phyloP scores from a whole-genome alignment of 305 asterid species.

The Solanum chacoense region DNA sequence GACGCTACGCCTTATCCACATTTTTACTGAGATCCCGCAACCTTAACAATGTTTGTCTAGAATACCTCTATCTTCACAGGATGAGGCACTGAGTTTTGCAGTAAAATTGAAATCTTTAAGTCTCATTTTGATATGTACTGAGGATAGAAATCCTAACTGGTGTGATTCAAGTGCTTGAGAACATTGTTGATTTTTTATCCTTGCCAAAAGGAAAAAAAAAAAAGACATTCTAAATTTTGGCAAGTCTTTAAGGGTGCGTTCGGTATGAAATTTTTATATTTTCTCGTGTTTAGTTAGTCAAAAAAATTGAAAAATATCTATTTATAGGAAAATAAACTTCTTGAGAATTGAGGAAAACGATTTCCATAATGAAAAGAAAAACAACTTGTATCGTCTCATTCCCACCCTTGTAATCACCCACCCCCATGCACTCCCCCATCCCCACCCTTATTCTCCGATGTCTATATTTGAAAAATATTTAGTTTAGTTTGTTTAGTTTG shows the following conservation, averaged over 20 bases:
- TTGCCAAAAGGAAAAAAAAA: not conserved
- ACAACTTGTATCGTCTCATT: not conserved
- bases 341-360: not conserved
- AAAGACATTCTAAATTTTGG: not conserved
- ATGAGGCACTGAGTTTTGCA: not conserved
- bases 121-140: not conserved
- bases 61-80: not conserved
- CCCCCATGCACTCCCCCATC: not conserved
- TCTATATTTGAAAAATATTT: not conserved
- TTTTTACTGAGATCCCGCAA: not conserved
- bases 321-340: not conserved
- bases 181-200: not conserved
- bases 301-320: not conserved
- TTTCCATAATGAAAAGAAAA: not conserved
- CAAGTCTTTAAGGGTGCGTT: not conserved
- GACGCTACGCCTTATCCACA: not conserved
- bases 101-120: not conserved
- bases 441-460: not conserved
- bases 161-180: not conserved
- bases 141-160: not conserved
- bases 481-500: not conserved
- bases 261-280: not conserved
- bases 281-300: not conserved
- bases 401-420: not conserved
- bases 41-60: not conserved